These are phyloP conservation scores for Gardenia jasminoides DNA, from an alignment of 257 asterid species.

Conservation along the genomic window DNA sequence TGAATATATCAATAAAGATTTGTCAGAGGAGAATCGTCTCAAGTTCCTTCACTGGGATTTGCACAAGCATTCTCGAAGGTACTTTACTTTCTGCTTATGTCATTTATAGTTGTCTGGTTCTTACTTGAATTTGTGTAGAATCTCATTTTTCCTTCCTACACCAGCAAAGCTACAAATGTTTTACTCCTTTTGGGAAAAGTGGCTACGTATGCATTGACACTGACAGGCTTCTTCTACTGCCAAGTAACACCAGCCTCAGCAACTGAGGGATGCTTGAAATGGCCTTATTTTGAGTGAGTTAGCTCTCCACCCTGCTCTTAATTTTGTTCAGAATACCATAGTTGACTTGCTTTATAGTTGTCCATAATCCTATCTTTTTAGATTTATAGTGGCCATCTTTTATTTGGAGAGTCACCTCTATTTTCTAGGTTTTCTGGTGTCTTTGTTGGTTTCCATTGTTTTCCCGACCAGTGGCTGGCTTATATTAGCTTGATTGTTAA, in stretches of 20 bases:
- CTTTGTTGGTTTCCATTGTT: background rate
- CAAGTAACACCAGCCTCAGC: conserved; percentile 52
- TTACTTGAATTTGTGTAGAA: conserved; percentile 11
- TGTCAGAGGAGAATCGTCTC: conserved; percentile 78
- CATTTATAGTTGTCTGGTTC: conserved; percentile 4
- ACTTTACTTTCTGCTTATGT: conserved; percentile 22
- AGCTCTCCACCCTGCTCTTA: conserved; percentile 14
- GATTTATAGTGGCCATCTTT: background rate
- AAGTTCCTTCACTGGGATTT: conserved; percentile 97
- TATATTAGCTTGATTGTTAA: too few relatives aligned
- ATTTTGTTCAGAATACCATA: background rate
- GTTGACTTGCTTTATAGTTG: background rate
- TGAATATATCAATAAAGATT: conserved; percentile 72
- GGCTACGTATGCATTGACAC: conserved; percentile 84
- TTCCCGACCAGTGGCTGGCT: too few relatives aligned
- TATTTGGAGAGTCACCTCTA: background rate
- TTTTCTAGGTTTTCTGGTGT: background rate
- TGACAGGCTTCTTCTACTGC: conserved; percentile 89
- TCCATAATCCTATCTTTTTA: background rate
- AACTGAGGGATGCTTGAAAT: conserved; percentile 50
- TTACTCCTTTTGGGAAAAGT: conserved; percentile 81
- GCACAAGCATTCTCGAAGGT: conserved; percentile 95
- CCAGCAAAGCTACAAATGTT: conserved; percentile 85
- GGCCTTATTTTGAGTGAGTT: conserved; percentile 67
- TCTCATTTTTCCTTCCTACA: conserved; percentile 28